These are phyloP conservation scores for Ascomycota sp. DNA, from an alignment of 2,329 filamentous ascomycete genomes.

Conservation along the genomic window DNA sequence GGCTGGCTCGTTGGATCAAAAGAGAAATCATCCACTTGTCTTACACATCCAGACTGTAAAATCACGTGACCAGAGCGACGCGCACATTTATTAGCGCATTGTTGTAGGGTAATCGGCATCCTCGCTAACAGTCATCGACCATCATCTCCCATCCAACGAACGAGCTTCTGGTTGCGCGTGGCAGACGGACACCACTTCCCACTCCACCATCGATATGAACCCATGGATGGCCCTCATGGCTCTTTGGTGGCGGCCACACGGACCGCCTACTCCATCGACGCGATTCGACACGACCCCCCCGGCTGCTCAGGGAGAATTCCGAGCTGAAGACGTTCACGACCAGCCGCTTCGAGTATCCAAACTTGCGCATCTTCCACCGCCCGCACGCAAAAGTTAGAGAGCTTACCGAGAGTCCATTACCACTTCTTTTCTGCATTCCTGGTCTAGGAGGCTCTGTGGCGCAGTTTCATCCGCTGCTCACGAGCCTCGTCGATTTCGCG, in stretches of 20 bases:
- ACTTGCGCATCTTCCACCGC: conserved; percentile 65
- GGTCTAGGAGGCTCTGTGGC: conserved; percentile 82
- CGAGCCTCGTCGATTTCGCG: conserved; percentile 62
- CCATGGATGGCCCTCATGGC: too few relatives aligned
- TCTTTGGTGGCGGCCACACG: neutral
- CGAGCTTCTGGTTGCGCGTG: too few relatives aligned
- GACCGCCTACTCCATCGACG: conserved; percentile 7
- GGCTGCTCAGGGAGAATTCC: conserved; percentile 62
- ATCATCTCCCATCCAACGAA: too few relatives aligned
- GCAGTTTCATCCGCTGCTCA: conserved; percentile 68
- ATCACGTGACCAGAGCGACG: too few relatives aligned
- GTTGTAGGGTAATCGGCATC: too few relatives aligned
- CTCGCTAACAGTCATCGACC: too few relatives aligned
- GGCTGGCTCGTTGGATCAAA: too few relatives aligned
- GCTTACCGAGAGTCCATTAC: conserved; percentile 57
- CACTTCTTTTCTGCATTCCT: conserved; percentile 78
- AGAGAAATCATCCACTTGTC: too few relatives aligned
- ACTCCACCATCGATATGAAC: too few relatives aligned
- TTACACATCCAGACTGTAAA: too few relatives aligned
- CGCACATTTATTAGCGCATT: too few relatives aligned
- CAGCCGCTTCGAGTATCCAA: conserved; percentile 46
- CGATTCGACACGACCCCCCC: conserved; percentile 48
- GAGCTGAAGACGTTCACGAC: conserved; percentile 54
- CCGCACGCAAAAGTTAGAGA: conserved; percentile 67
- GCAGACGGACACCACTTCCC: too few relatives aligned